Evolutionary conservation across 352 stramenopile species (phyloP).

Genomic region (Globisporangium rhizosaccharum): DNA sequence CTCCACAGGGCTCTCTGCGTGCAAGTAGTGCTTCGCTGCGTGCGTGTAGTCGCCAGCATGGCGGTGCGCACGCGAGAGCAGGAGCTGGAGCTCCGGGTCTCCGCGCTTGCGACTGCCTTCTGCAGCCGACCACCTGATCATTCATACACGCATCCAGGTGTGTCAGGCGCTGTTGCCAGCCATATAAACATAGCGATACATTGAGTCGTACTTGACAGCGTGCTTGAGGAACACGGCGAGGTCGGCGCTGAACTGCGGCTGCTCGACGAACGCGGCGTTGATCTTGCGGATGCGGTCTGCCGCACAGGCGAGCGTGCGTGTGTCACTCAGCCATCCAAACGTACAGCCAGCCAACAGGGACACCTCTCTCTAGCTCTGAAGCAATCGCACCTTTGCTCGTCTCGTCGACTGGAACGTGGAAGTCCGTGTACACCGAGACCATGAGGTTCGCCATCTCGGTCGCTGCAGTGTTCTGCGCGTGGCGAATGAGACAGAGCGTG

Average conservation of each 20-base stretch:
- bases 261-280: constrained; percentile 46
- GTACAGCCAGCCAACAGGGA: neutral
- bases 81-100: constrained; percentile 69
- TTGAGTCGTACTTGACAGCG: constrained; percentile 59
- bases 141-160: neutral
- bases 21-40: constrained; percentile 75
- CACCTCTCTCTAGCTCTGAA: neutral
- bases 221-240: constrained; percentile 68
- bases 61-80: constrained; percentile 53
- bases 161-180: neutral
- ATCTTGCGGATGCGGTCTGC: constrained; percentile 57
- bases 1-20: constrained; percentile 65
- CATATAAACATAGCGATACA: neutral
- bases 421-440: constrained; percentile 66
- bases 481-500: constrained; percentile 56
- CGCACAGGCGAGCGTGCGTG: neutral
- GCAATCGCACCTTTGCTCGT: constrained; percentile 40
- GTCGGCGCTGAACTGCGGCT: constrained; percentile 67
- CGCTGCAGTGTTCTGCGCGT: constrained; percentile 70
- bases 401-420: constrained; percentile 67
- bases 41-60: constrained; percentile 51
- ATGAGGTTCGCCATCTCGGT: constrained; percentile 81
- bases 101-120: constrained; percentile 70
- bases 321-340: neutral
- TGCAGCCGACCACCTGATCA: constrained; percentile 51